A percentile compares a stretch with the other conserved stretches of the same genome.
phyloP scores from a whole-genome alignment of 352 stramenopile genomes.

The Phytophthora pistaciae region DNA sequence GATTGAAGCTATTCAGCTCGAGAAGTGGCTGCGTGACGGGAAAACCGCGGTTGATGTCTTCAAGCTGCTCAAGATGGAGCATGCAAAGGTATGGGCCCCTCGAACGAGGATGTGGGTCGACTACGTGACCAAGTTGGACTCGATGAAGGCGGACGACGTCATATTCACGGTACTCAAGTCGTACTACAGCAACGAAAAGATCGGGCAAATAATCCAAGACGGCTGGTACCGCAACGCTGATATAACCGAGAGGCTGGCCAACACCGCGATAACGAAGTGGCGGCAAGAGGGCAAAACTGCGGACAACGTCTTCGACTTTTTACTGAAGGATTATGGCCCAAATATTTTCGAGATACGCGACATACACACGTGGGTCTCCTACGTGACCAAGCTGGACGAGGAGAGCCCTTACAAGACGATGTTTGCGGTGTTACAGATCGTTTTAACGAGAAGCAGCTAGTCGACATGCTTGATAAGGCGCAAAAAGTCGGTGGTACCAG shows the following conservation, averaged over 20 bases:
- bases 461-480: not conserved
- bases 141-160: not conserved
- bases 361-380: slow-evolving; percentile 1
- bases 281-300: not conserved
- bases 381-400: not conserved
- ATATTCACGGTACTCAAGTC: not conserved
- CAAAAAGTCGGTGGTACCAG: not conserved
- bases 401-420: not conserved
- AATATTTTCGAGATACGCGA: not conserved
- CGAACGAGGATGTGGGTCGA: not conserved
- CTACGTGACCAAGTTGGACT: not conserved
- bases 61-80: not conserved
- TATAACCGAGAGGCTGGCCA: too few species aligned
- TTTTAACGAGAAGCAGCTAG: not conserved
- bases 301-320: not conserved
- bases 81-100: not conserved
- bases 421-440: not conserved
- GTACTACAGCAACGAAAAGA: not conserved
- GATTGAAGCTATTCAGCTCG: not conserved
- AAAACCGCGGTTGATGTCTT: not conserved
- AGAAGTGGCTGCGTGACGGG: not conserved
- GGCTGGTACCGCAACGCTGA: not conserved
- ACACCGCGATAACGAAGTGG: not conserved
- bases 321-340: not conserved
- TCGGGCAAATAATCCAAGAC: not conserved